A percentile compares a stretch with the other conserved stretches of the same genome.
These are phyloP conservation scores for Gastrolobium villosum DNA, from an alignment of 306 rosid species.

Conservation along the genomic window DNA sequence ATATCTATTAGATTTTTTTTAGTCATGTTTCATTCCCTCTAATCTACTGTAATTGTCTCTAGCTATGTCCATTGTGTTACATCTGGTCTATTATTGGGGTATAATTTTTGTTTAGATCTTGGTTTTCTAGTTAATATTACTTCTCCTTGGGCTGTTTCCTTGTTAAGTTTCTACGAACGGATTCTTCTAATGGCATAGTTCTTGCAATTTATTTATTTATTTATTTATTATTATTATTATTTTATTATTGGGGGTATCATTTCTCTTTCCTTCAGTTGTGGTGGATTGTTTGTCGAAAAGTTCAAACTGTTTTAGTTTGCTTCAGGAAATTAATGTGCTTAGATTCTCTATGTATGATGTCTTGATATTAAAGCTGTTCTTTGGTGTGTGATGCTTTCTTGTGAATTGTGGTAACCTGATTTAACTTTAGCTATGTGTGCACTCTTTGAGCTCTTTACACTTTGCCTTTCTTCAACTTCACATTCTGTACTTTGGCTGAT, in stretches of 20 bases:
- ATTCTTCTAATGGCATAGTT: constrained; percentile 3
- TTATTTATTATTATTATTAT: too few species aligned
- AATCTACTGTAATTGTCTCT: background rate
- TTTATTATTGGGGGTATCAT: background rate
- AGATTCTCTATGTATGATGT: constrained; percentile 54
- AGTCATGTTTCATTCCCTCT: constrained; percentile 29
- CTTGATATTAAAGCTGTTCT: constrained; percentile 48
- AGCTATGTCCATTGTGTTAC: background rate
- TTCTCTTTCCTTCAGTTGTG: constrained; percentile 33
- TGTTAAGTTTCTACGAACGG: constrained; percentile 3
- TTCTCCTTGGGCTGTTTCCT: background rate
- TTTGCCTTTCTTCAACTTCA: constrained; percentile 49
- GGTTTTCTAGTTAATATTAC: background rate
- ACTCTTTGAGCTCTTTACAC: constrained; percentile 48
- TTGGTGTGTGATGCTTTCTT: constrained; percentile 79
- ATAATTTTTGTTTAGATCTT: constrained; percentile 2
- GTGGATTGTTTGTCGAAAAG: constrained; percentile 47
- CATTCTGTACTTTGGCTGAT: constrained; percentile 24
- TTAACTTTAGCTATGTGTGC: constrained; percentile 46
- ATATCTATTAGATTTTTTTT: background rate
- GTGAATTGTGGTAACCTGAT: constrained; percentile 57
- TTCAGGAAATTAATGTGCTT: constrained; percentile 57
- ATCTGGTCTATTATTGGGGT: constrained; percentile 15
- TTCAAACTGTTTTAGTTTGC: constrained; percentile 58
- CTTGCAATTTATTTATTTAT: background rate